These are phyloP conservation scores for thale cress (Arabidopsis thaliana) DNA, from an alignment of 345 rosid genomes.

Conservation along the genomic window DNA sequence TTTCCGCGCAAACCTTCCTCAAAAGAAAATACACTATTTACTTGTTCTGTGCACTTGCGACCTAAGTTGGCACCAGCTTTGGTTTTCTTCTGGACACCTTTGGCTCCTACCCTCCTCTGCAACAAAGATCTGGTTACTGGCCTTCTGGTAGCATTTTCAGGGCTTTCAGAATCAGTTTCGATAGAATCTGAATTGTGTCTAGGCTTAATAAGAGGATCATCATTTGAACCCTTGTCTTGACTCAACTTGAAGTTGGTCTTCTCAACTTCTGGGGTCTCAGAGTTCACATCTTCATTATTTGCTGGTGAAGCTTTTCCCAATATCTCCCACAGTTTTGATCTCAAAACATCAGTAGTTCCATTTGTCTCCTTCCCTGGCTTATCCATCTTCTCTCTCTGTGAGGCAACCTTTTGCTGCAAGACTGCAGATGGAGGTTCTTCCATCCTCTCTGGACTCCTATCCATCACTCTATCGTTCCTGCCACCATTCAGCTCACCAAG, in stretches of 20 bases:
- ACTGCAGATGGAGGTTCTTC: conserved; percentile 58
- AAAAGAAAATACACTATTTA: conserved; percentile 57
- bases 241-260: conserved; percentile 48
- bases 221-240: conserved; percentile 39
- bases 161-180: conserved; percentile 82
- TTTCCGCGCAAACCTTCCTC: conserved; percentile 55
- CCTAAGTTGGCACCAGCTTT: conserved; percentile 48
- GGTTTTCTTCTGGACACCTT: conserved; percentile 42
- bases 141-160: conserved; percentile 53
- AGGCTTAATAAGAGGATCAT: conserved; percentile 48
- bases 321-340: conserved; percentile 80
- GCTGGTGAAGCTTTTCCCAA: conserved; percentile 69
- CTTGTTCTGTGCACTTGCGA: conserved; percentile 43
- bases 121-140: conserved; percentile 67
- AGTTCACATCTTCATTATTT: conserved; percentile 55
- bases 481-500: conserved; percentile 46
- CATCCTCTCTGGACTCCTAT: conserved; percentile 48
- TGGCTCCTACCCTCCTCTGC: conserved; percentile 53
- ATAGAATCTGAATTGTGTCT: conserved; percentile 71
- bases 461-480: conserved; percentile 45
- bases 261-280: conserved; percentile 49
- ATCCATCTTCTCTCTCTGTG: conserved; percentile 45
- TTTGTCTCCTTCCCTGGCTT: conserved; percentile 49
- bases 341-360: conserved; percentile 64
- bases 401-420: conserved; percentile 45